Conservation (phyloP, 2,329 filamentous ascomycete genomes). For the Hypoxylon sp. region DNA sequence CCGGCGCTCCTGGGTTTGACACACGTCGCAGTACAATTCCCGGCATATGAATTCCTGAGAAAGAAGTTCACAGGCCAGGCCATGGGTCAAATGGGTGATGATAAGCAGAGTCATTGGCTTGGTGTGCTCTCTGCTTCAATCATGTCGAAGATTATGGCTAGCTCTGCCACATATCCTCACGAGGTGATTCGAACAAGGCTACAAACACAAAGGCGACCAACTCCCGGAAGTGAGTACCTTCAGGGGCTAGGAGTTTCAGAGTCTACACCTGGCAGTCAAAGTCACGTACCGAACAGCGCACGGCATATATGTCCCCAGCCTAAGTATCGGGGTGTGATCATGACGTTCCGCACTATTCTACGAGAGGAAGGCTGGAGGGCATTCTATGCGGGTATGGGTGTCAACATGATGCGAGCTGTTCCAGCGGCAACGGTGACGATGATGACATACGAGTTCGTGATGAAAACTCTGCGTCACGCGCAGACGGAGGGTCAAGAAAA, state of each 20-base stretch:
- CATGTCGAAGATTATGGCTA: constrained; percentile 93
- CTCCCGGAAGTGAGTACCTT: constrained; percentile 68
- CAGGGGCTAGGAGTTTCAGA: constrained; percentile 65
- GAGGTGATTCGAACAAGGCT: constrained; percentile 94
- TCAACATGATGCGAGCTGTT: constrained; percentile 96
- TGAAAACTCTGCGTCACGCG: constrained; percentile 66
- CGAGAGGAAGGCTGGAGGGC: constrained; percentile 94
- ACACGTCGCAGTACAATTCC: constrained; percentile 97
- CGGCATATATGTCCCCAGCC: constrained; percentile 52
- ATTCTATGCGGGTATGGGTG: constrained; percentile 97
- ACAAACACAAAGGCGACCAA: constrained; percentile 89
- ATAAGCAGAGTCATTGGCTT: constrained; percentile 78
- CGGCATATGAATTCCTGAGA: constrained; percentile 94
- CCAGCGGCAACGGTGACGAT: constrained; percentile 97
- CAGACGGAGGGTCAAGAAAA: constrained; percentile 59
- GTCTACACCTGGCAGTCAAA: constrained; percentile 65
- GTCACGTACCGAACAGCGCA: constrained; percentile 46
- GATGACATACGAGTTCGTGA: constrained; percentile 91
- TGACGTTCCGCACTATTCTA: constrained; percentile 87
- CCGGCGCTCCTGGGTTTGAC: constrained; percentile 92
- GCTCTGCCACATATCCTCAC: constrained; percentile 95
- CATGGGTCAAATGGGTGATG: constrained; percentile 79
- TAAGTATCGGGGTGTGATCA: constrained; percentile 83
- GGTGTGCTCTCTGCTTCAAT: constrained; percentile 92
- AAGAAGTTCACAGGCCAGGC: constrained; percentile 89